Evolutionary conservation across 2,329 filamentous ascomycete genomes (phyloP), one percentile per base, ranked within the genome.

Genomic region (Keithomyces neogunnii): DNA sequence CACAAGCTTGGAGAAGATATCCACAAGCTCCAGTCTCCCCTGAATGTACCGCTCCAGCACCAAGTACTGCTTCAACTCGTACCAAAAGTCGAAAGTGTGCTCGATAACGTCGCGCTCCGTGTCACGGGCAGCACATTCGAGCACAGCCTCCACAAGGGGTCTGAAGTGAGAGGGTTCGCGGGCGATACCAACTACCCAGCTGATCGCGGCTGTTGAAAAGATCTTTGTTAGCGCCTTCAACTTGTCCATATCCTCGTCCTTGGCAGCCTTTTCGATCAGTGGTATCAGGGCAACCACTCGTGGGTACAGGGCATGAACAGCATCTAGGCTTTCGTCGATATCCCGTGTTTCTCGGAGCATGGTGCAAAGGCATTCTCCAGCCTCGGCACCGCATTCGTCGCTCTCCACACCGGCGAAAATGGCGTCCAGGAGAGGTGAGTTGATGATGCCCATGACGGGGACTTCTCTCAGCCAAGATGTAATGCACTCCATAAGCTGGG

Each of bases 401-500:
- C 82, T 78, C 45, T 86, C 79, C 33, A 96, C 72, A 5, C 87
- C 90, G 57, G 83, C 81, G 63, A 96, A 82, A 47, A 96, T 81
- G 49, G 91, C 77, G 57, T 89, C 82, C 59, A 99, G 76, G 11
- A 99, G 76, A 5, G 91, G 86, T 1, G 92, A 96, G 60, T 85
- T 86, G 58, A 95, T 86, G 56, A 99, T 83, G 55, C 88, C 85
- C 56, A 78, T 78, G 46, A 95, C 81, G 0, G 92, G 89, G 5
- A 99, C 89, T 70, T 99, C 93, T 60, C 90, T 83, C 59, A 97
- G 80, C 93, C 93, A 99, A 3, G 93, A 96, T 33, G 90, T 95
- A 60, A 97, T 90, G 66, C 93, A 97, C 62, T 96, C 89, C 66
- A 97, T 84, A 46, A 99, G 78, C 62, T 91, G 87, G 2, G 92